Conservation (phyloP, 2,329 filamentous ascomycete species). For the Cladosporium sp. region DNA sequence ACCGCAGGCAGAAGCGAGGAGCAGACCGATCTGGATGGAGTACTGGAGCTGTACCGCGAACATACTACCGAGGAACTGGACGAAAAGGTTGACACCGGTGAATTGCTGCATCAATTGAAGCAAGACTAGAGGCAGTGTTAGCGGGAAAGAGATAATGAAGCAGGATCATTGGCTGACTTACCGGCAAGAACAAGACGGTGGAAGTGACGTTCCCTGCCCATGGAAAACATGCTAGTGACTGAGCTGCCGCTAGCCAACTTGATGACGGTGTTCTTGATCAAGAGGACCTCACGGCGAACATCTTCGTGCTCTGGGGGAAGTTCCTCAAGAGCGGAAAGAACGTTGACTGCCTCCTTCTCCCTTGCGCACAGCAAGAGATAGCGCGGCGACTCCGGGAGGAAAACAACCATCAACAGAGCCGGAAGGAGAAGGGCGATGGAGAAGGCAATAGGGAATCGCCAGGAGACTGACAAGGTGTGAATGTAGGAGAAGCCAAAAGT, state of each 20-base stretch:
- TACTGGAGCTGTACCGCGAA: conserved; percentile 19
- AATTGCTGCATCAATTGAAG: conserved; percentile 13
- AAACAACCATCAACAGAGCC: conserved; percentile 10
- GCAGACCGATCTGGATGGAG: conserved; percentile 16
- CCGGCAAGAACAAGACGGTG: conserved; percentile 11
- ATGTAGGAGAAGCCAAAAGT: conserved; percentile 34
- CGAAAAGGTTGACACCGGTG: conserved; percentile 14
- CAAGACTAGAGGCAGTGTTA: not conserved
- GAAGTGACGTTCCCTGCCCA: conserved; percentile 10
- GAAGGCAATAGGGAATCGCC: conserved; percentile 13
- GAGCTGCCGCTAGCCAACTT: conserved; percentile 7
- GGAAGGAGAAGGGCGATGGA: conserved; percentile 8
- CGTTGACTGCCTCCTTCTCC: conserved; percentile 10
- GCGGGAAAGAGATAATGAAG: not conserved
- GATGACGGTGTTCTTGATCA: conserved; percentile 13
- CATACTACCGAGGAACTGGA: conserved; percentile 15
- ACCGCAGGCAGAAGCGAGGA: conserved; percentile 23
- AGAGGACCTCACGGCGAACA: conserved; percentile 6
- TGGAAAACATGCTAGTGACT: conserved; percentile 2
- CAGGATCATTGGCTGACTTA: not conserved
- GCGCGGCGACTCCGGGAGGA: conserved; percentile 15
- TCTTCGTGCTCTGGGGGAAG: conserved; percentile 9
- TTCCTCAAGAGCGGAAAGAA: conserved; percentile 10
- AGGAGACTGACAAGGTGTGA: conserved; percentile 3
- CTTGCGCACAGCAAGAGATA: conserved; percentile 13